Base-by-base conservation (phyloP, 2,329 filamentous ascomycete genomes). In the Verticillium longisporum region DNA sequence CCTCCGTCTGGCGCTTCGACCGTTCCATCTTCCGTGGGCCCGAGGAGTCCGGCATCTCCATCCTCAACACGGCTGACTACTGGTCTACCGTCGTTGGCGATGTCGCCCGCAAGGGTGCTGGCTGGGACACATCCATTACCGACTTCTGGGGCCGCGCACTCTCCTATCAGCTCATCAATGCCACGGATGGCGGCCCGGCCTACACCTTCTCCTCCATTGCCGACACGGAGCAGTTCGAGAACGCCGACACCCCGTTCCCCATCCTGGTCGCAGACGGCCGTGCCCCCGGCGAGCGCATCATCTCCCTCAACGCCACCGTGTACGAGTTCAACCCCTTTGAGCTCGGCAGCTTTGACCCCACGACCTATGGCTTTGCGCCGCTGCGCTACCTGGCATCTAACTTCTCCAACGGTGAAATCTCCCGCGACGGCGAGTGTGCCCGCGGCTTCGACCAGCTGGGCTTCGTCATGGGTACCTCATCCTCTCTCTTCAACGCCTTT, bases 131-230 rank as follows among this genome's bases (percentile, higher is more conserved):
- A 3, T 89, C 90, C 9, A 81, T 97, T 61, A 97, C 93, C 0
- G 93, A 97, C 76, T 92, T 92, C 73, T 96, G 91, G 87, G 89
- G 88, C 21, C 84, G 91, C 56, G 88, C 88, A 5, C 79, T 95
- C 32, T 87, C 87, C 2, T 93, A 88, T 73, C 92, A 97, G 75
- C 83, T 97, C 56, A 83, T 97, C 71, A 90, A 94, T 70, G 89
- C 85, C 6, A 82, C 81, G 1, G 76, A 90, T 63, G 93, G 92
- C 45, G 92, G 91, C 0, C 85, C 88, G 13, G 80, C 79, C 14
- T 92, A 89, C 69, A 97, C 92, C 4, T 96, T 88, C 77, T 96
- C 91, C 3, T 95, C 91, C 3, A 78, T 80, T 67, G 77, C 72
- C 75, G 67, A 77, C 54, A 65, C 1, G 13, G 71, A 73, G 55